These are phyloP conservation scores for Wickerhamiella shivajii DNA, from an alignment of 805 yeast genomes.

Conservation along the genomic window DNA sequence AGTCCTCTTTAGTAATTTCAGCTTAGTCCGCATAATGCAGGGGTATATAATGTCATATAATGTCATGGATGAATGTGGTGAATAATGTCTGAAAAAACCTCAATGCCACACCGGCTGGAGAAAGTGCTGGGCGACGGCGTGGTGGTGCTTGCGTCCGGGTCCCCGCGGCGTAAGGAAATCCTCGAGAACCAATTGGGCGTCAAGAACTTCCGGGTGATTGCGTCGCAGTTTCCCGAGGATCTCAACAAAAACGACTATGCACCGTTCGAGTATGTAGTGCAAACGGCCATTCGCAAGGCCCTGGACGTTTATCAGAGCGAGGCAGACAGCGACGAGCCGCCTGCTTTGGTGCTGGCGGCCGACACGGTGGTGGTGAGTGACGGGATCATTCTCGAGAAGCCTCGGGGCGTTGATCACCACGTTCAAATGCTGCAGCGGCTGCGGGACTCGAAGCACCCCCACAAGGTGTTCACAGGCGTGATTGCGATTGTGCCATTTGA, in stretches of 20 bases:
- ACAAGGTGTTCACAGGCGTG: slow-evolving; percentile 42
- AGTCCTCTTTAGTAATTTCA: too few relatives aligned
- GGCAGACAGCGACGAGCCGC: slow-evolving; percentile 24
- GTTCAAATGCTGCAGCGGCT: slow-evolving; percentile 35
- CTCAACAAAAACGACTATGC: slow-evolving; percentile 38
- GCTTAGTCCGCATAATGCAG: too few relatives aligned
- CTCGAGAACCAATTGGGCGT: slow-evolving; percentile 33
- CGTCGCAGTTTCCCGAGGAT: slow-evolving; percentile 67
- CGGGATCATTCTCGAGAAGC: slow-evolving; percentile 64
- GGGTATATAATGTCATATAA: too few relatives aligned
- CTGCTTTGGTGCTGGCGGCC: slow-evolving; percentile 36
- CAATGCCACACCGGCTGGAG: too few relatives aligned
- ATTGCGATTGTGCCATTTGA: slow-evolving; percentile 31
- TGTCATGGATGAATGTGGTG: too few relatives aligned
- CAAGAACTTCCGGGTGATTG: slow-evolving; percentile 29
- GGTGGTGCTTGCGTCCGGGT: slow-evolving; percentile 65
- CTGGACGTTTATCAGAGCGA: slow-evolving; percentile 36
- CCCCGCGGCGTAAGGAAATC: slow-evolving; percentile 71
- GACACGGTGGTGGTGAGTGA: slow-evolving; percentile 61
- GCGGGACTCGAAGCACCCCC: slow-evolving; percentile 32
- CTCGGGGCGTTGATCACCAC: slow-evolving; percentile 39
- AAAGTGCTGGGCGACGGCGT: slow-evolving; percentile 10
- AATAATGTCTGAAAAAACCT: too few relatives aligned
- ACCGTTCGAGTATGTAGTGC: slow-evolving; percentile 47
- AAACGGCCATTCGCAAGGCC: slow-evolving; percentile 59